phyloP scores from a whole-genome alignment of 2,329 filamentous ascomycete genomes.

The Diaporthe ampelina region DNA sequence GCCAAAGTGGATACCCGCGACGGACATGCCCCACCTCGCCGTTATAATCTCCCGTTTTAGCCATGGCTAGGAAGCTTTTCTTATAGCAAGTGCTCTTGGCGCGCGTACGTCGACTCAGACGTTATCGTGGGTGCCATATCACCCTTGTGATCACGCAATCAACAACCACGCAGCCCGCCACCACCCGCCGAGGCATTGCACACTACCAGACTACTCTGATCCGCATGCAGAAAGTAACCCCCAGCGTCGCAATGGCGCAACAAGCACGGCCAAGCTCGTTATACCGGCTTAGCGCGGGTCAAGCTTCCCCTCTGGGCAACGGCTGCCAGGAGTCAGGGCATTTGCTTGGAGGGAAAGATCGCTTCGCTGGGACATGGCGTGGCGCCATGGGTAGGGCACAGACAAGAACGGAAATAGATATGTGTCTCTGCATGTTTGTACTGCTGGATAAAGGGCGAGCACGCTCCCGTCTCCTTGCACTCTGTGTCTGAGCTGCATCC shows the following conservation, averaged over 20 bases:
- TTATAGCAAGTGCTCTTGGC: conserved; percentile 8
- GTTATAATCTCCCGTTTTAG: conserved; percentile 24
- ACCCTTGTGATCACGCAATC: conserved; percentile 25
- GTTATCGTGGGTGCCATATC: conserved; percentile 22
- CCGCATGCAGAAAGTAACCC: not conserved
- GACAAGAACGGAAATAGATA: not conserved
- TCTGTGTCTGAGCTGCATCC: not conserved
- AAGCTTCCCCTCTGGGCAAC: conserved; percentile 20
- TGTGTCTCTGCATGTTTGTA: not conserved
- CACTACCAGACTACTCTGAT: conserved; percentile 9
- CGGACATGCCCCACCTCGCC: conserved; percentile 8
- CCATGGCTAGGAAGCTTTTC: conserved; percentile 4
- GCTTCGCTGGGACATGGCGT: not conserved
- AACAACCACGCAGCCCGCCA: not conserved
- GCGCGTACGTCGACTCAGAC: conserved; percentile 5
- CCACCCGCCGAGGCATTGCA: not conserved
- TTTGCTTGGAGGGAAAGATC: not conserved
- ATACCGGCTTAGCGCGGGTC: conserved; percentile 23
- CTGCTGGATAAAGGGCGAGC: conserved; percentile 7
- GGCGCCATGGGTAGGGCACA: not conserved
- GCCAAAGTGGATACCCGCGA: not conserved
- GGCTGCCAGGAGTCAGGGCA: conserved; percentile 15
- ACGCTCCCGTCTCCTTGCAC: not conserved
- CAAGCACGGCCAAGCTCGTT: conserved; percentile 32
- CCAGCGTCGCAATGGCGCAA: conserved; percentile 31